Conservation (phyloP, 768 basidiomycete species). For the Phylloporus sp. region DNA sequence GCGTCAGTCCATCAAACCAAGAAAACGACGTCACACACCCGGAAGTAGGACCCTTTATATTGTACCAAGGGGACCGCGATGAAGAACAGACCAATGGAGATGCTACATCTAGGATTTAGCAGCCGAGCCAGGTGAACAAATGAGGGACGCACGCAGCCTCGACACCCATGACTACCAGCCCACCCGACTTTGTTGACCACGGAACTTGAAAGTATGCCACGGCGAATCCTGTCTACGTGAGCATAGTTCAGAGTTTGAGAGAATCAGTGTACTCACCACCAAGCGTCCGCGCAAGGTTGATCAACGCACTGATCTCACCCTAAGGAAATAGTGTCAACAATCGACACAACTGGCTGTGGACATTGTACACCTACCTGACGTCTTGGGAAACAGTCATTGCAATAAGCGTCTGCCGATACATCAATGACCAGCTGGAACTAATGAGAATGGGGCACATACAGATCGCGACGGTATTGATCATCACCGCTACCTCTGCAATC, state of each 20-base stretch:
- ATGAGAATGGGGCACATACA: constrained; percentile 23
- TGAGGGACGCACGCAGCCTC: constrained; percentile 34
- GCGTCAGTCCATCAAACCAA: background rate
- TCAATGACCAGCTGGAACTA: background rate
- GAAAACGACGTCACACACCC: constrained; percentile 24
- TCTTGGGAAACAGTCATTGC: constrained; percentile 37
- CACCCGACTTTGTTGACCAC: constrained; percentile 36
- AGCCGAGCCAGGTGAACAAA: background rate
- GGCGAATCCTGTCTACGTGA: constrained; percentile 25
- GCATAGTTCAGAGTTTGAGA: background rate
- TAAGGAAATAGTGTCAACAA: constrained; percentile 3
- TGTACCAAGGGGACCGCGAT: constrained; percentile 36
- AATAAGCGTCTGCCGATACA: constrained; percentile 33
- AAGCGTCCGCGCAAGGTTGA: constrained; percentile 39
- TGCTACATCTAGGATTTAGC: constrained; percentile 13
- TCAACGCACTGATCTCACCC: constrained; percentile 42
- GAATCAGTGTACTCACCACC: constrained; percentile 18
- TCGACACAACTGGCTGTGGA: background rate
- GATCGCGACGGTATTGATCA: constrained; percentile 40
- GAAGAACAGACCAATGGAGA: constrained; percentile 34
- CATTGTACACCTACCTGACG: constrained; percentile 18
- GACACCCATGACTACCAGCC: constrained; percentile 33
- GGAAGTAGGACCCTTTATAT: constrained; percentile 29
- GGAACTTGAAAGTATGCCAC: constrained; percentile 42
- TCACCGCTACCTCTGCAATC: constrained; percentile 34